These are phyloP conservation scores for Paxillus rubicundulus DNA, from an alignment of 768 basidiomycete genomes.

Conservation along the genomic window DNA sequence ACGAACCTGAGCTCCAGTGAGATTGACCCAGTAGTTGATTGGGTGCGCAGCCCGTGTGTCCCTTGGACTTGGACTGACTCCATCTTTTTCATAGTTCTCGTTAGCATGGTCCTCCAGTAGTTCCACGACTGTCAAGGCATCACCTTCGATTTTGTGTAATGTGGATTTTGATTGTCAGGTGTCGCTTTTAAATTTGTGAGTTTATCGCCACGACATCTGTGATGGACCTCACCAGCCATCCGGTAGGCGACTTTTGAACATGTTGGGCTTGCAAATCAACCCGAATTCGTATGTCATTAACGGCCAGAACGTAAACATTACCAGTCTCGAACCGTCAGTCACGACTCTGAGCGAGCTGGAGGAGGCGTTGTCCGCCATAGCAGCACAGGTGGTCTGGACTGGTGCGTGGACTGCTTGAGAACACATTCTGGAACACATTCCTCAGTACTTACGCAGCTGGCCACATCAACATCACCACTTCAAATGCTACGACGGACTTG, in stretches of 20 bases:
- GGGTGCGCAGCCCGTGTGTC: not conserved
- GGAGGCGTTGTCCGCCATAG: not conserved
- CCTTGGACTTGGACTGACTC: not conserved
- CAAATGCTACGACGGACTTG: not conserved
- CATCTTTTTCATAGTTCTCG: not conserved
- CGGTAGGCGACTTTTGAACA: not conserved
- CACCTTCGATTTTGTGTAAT: no score
- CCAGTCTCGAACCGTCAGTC: not conserved
- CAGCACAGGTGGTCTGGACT: not conserved
- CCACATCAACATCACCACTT: not conserved
- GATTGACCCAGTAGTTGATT: not conserved
- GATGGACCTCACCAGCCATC: not conserved
- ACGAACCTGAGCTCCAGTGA: not conserved
- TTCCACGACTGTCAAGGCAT: not conserved
- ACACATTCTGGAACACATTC: not conserved
- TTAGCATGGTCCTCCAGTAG: not conserved
- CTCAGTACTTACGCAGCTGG: not conserved
- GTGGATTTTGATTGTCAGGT: not conserved
- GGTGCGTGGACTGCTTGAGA: not conserved
- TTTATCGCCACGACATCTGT: not conserved
- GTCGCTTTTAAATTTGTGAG: not conserved
- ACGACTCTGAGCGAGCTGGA: not conserved
- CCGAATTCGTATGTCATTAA: not conserved
- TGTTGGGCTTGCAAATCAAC: not conserved
- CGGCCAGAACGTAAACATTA: not conserved